These are phyloP conservation scores for Inga laurina DNA, from an alignment of 306 rosid species.

Conservation along the genomic window DNA sequence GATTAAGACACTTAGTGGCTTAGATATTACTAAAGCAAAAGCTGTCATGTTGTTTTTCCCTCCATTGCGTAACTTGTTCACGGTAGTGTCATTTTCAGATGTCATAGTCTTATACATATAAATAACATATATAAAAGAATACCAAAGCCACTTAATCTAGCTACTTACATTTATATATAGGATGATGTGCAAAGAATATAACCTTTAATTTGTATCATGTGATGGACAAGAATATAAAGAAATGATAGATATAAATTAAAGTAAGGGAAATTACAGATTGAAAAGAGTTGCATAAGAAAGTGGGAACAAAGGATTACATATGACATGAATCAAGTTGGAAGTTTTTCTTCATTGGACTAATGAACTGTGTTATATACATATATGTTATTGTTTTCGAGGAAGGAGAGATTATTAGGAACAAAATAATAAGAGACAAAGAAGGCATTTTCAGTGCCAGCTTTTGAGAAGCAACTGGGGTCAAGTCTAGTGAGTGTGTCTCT, in stretches of 20 bases:
- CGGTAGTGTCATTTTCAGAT: conserved; percentile 41
- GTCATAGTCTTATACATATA: conserved; percentile 7
- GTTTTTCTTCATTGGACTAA: neutral
- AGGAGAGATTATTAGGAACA: conserved; percentile 9
- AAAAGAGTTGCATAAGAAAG: no score
- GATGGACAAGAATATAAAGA: no score
- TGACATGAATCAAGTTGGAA: neutral
- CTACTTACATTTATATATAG: neutral
- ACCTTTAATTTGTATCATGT: no score
- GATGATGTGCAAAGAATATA: neutral
- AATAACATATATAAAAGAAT: neutral
- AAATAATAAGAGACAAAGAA: conserved; percentile 31
- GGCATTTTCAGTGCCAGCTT: conserved; percentile 29
- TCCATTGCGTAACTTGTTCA: conserved; percentile 28
- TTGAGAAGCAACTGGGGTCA: conserved; percentile 3
- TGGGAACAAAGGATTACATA: neutral
- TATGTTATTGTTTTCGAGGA: neutral
- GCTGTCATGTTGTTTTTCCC: conserved; percentile 10
- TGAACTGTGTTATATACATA: neutral
- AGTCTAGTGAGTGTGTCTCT: neutral
- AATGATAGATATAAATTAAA: no score
- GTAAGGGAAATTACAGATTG: no score
- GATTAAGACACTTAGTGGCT: conserved; percentile 7
- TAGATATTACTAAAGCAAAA: conserved; percentile 45
- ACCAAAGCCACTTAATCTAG: neutral